Percentiles rank a stretch among this genome's conserved stretches.
Evolutionary conservation across 2,329 filamentous ascomycete species (phyloP).

Genomic region (Fusarium abutilonis): DNA sequence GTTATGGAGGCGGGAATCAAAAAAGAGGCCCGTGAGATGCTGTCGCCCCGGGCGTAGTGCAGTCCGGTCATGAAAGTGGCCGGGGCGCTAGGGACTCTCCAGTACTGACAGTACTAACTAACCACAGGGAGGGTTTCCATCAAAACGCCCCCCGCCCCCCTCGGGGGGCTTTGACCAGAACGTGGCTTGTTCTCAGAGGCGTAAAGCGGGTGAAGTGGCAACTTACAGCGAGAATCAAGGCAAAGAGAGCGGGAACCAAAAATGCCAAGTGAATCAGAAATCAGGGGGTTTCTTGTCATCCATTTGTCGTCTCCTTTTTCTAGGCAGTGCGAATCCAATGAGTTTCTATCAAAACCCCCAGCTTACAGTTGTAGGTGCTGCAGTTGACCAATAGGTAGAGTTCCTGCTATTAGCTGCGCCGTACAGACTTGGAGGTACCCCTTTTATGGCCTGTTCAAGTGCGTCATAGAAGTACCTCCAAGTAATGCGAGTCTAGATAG

Average conservation of each 20-base stretch:
- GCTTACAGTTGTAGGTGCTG: too few relatives aligned
- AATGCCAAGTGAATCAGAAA: conserved; percentile 21
- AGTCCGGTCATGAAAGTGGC: conserved; percentile 2
- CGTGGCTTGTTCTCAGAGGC: neutral
- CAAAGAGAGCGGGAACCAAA: neutral
- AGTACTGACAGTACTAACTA: neutral
- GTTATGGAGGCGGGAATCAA: conserved; percentile 28
- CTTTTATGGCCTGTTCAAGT: neutral
- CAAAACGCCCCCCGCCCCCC: conserved; percentile 10
- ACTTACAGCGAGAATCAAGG: neutral
- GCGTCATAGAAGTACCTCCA: conserved; percentile 5
- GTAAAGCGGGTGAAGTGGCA: conserved; percentile 16
- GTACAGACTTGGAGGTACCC: conserved; percentile 3
- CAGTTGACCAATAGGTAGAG: conserved; percentile 3
- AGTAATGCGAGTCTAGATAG: neutral
- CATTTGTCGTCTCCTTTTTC: conserved; percentile 11
- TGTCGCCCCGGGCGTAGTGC: too few relatives aligned
- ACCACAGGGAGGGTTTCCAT: conserved; percentile 12
- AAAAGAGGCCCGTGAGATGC: conserved; percentile 20
- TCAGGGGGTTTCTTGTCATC: conserved; percentile 9
- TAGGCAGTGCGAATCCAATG: conserved; percentile 1
- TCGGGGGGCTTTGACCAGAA: neutral
- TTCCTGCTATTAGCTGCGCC: conserved; percentile 9
- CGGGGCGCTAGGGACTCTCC: neutral
- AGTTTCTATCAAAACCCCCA: conserved; percentile 3